These are phyloP conservation scores for Limnomonas spitsbergensis DNA, from an alignment of 139 green algal genomes.

Conservation along the genomic window DNA sequence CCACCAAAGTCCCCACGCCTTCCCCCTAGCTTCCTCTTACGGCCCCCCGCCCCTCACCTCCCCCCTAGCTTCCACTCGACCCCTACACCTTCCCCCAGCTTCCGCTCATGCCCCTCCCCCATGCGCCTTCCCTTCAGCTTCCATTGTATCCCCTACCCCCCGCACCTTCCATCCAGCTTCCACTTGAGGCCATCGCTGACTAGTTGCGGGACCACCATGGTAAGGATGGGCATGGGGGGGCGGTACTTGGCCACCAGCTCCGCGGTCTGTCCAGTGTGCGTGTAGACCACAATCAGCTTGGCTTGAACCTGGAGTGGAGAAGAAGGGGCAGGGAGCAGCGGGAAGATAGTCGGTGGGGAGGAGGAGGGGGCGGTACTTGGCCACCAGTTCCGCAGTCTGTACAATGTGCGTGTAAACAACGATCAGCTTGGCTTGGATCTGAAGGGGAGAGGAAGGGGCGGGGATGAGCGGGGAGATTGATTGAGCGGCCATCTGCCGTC, in stretches of 20 bases:
- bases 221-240: conserved; percentile 81
- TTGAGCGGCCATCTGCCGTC: conserved; percentile 83
- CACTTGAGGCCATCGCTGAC: conserved; percentile 74
- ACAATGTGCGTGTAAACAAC: conserved; percentile 81
- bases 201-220: conserved; percentile 81
- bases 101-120: no score
- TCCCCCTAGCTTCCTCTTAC: no score
- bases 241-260: conserved; percentile 86
- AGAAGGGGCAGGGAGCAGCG: background rate
- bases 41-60: no score
- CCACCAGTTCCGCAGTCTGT: conserved; percentile 74
- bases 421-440: conserved; percentile 53
- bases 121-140: no score
- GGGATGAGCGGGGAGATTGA: background rate
- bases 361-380: conserved; percentile 82
- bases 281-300: conserved; percentile 80
- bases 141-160: no score
- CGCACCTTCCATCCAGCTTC: conserved; percentile 68
- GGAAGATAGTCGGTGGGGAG: conserved; percentile 37
- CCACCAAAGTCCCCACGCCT: no score
- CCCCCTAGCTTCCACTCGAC: no score
- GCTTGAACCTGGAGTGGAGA: conserved; percentile 19
- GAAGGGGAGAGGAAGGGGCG: background rate
- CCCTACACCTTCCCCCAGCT: no score
- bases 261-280: conserved; percentile 70